Base-by-base conservation (phyloP, 1,284 basidiomycete genomes). In the Microbotryum intermedium region DNA sequence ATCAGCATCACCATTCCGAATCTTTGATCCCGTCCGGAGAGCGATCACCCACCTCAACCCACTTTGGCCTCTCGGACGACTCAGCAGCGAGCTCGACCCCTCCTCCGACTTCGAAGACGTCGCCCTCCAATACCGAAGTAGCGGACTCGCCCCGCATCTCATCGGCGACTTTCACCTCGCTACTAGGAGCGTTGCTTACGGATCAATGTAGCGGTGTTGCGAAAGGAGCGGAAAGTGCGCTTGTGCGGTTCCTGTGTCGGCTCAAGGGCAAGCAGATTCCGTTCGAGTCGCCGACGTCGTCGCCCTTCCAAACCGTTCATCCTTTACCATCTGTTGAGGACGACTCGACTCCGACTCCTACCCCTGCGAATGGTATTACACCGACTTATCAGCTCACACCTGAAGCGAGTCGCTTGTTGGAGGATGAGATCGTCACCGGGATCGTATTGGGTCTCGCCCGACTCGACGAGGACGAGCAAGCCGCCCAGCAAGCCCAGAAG, bases 111-210 rank as follows among this genome's bases (percentile, higher is more conserved):
- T 59, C 65, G 13, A 61, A 60, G 29, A 65, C 62, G 1, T 62
- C 65, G 3, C 60, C 60, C 1, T 30, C 57, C 2, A 20, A 55
- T 26, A 34, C 52, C 11, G 71, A 71, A 26, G 57, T 65, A 18
- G 60, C 72, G 5, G 72, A 72, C 45, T 69, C 72, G 23, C 80
- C 84, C 0, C 72, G 76, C 42, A 83, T 97, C 55, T 82, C 84
- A 53, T 87, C 91, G 6, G 84, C 87, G 69, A 83, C 87, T 10
- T 97, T 97, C 76, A 94, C 92, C 3, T 89, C 91, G 6, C 84
- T 97, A 54, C 80, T 97, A 21, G 92, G 90, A 53, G 88, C 89
- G 0, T 78, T 97, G 44, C 79, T 97, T 18, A 68, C 64, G 26
- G 67, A 68, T 39, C 60, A 66, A 43, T 61, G 58, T 7, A 47